phyloP scores from a whole-genome alignment of 2,329 filamentous ascomycete genomes.

The Rutstroemia sp. region DNA sequence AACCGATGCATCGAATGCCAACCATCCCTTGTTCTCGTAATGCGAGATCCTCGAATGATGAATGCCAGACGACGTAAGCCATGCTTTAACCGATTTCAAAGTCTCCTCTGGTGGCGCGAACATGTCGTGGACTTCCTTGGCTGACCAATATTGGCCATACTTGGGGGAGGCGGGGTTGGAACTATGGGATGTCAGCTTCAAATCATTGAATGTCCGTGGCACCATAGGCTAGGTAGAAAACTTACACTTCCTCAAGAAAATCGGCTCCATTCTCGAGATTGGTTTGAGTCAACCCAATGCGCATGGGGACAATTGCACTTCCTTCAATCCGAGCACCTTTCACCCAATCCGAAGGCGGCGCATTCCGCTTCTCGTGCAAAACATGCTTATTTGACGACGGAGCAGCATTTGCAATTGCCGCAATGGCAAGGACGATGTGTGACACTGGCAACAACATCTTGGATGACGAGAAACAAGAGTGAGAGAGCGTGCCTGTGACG shows the following conservation, averaged over 20 bases:
- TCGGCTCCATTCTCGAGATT: slow-evolving; percentile 37
- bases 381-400: slow-evolving; percentile 10
- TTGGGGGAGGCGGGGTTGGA: slow-evolving; percentile 21
- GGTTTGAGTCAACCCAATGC: slow-evolving; percentile 37
- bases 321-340: slow-evolving; percentile 15
- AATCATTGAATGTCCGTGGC: background rate
- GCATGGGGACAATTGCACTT: slow-evolving; percentile 32
- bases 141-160: slow-evolving; percentile 16
- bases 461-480: background rate
- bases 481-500: background rate
- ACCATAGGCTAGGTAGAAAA: background rate
- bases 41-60: slow-evolving; percentile 26
- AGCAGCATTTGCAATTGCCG: slow-evolving; percentile 10
- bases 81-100: slow-evolving; percentile 27
- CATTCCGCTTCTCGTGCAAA: slow-evolving; percentile 17
- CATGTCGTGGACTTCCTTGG: slow-evolving; percentile 18
- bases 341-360: slow-evolving; percentile 14
- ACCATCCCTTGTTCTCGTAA: slow-evolving; percentile 29
- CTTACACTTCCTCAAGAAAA: slow-evolving; percentile 33
- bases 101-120: slow-evolving; percentile 28
- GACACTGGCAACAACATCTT: slow-evolving; percentile 8
- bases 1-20: slow-evolving; percentile 31
- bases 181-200: background rate
- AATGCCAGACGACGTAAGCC: slow-evolving; percentile 30
- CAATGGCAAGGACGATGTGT: slow-evolving; percentile 9